phyloP scores from a whole-genome alignment of 257 asterid species.

The Linderniella brevidens region DNA sequence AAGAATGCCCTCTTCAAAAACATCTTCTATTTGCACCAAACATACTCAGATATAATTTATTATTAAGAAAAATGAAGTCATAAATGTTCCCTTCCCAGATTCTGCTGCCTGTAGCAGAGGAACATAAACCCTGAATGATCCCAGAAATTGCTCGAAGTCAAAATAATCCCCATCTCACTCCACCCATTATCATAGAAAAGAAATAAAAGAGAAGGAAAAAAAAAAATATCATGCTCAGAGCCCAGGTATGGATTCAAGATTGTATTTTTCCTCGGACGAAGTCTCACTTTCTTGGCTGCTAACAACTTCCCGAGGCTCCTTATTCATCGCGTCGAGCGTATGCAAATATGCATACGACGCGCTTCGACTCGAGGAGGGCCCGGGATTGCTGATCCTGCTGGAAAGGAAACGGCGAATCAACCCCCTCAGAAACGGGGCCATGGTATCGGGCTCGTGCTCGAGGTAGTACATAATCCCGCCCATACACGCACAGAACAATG shows the following conservation, averaged over 20 bases:
- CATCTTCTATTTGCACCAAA: no score
- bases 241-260: constrained; percentile 96
- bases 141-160: no score
- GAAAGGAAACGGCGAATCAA: constrained; percentile 93
- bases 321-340: constrained; percentile 60
- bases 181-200: no score
- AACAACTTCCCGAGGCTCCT: constrained; percentile 24
- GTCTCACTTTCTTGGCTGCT: constrained; percentile 36
- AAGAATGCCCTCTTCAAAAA: no score
- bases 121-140: no score
- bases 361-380: constrained; percentile 41
- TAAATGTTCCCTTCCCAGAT: no score
- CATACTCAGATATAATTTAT: no score
- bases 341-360: constrained; percentile 73
- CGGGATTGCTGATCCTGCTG: constrained; percentile 85
- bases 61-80: no score
- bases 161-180: no score
- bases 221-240: constrained; percentile 56
- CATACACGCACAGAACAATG: constrained; percentile 85
- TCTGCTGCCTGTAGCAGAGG: no score
- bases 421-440: constrained; percentile 92
- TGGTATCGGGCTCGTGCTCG: constrained; percentile 93
- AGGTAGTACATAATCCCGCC: constrained; percentile 98
- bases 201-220: background rate
- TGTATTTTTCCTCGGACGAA: constrained; percentile 51